Percentiles rank a stretch among this genome's conserved stretches.
Evolutionary conservation across 1,284 basidiomycete genomes (phyloP).

Genomic region (Neonothopanus nambi): DNA sequence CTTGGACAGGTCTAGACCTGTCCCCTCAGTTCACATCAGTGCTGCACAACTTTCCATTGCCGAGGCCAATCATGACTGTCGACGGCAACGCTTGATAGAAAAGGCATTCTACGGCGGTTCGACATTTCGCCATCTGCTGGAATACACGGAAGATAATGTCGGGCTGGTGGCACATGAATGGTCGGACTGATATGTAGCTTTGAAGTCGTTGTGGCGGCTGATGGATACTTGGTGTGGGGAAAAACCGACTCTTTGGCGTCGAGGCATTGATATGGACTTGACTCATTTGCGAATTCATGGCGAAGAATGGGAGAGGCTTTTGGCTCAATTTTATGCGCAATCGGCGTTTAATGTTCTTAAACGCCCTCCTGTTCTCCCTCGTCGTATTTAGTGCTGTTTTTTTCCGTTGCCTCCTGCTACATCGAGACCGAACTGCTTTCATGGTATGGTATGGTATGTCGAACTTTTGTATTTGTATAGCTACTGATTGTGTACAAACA

Average conservation of each 20-base stretch:
- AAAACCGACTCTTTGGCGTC: not conserved
- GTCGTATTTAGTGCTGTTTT: no score
- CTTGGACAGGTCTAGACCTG: not conserved
- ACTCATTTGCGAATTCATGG: not conserved
- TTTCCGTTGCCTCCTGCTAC: no score
- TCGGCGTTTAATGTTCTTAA: not conserved
- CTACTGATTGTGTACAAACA: no score
- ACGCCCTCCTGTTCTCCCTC: not conserved
- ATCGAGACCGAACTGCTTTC: no score
- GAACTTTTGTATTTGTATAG: no score
- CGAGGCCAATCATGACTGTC: not conserved
- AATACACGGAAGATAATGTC: no score
- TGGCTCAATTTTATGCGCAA: constrained; percentile 2
- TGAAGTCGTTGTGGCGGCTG: not conserved
- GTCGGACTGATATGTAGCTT: not conserved
- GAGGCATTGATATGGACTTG: not conserved
- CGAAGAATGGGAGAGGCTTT: not conserved
- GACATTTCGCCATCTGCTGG: no score
- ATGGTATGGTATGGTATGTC: no score
- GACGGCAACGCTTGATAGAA: no score
- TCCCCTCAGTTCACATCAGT: not conserved
- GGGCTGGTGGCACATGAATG: not conserved
- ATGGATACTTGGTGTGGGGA: not conserved
- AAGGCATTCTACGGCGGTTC: no score
- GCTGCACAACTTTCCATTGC: not conserved